phyloP scores from a whole-genome alignment of 202 grass and related monocot genomes.

The Zoysia matrella region DNA sequence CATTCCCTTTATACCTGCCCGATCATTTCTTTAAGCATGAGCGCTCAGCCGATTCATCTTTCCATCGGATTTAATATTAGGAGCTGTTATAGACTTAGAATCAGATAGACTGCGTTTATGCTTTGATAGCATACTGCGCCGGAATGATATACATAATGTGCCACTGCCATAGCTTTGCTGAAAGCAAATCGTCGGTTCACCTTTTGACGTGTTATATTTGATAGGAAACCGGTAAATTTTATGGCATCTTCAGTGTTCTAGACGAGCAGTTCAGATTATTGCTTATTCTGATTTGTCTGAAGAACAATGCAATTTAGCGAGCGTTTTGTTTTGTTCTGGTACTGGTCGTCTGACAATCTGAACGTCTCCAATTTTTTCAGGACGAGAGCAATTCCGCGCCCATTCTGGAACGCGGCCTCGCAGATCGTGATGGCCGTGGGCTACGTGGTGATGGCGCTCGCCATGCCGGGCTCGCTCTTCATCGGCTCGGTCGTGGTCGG shows the following conservation, averaged over 20 bases:
- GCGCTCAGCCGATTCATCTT: neutral
- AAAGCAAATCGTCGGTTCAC: neutral
- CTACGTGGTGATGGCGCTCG: conserved; percentile 81
- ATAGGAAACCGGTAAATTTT: neutral
- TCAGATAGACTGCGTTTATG: neutral
- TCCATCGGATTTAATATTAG: neutral
- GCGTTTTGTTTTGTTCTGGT: neutral
- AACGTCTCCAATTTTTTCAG: neutral
- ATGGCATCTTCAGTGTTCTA: neutral
- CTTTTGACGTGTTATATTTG: neutral
- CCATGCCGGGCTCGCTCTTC: conserved; percentile 83
- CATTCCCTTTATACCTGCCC: no score
- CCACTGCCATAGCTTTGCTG: neutral
- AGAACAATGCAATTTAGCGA: neutral
- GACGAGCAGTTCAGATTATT: neutral
- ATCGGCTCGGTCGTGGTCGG: conserved; percentile 84
- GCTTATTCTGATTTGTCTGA: neutral
- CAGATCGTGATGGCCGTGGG: no score
- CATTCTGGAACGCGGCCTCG: no score
- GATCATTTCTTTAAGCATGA: neutral
- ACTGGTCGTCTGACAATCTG: neutral
- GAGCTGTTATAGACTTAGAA: neutral
- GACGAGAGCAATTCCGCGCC: no score
- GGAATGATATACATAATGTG: neutral
- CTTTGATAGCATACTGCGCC: neutral